phyloP scores from a whole-genome alignment of 2,329 filamentous ascomycete genomes.

The Xylariaceae sp. region DNA sequence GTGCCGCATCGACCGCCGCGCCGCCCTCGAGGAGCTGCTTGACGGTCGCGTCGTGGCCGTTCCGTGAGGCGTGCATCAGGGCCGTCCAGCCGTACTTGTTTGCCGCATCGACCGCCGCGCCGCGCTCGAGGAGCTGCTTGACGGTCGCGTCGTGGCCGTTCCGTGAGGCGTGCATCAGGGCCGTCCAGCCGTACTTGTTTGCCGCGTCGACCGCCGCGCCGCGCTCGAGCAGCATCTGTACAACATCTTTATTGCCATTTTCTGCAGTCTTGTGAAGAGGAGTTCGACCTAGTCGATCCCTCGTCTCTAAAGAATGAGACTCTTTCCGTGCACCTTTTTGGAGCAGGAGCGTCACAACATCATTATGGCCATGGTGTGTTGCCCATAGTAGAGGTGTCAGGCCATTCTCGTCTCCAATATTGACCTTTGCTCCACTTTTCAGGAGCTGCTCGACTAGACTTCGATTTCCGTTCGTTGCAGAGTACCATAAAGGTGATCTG shows the following conservation, averaged over 20 bases:
- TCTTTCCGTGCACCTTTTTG: constrained; percentile 1
- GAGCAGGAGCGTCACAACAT: constrained; percentile 4
- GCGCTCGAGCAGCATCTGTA: neutral
- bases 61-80: too few species aligned
- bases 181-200: neutral
- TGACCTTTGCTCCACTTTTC: constrained; percentile 5
- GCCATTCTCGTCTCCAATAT: constrained; percentile 1
- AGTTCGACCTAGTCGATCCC: neutral
- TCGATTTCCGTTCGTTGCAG: constrained; percentile 1
- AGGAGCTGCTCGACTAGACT: constrained; percentile 2
- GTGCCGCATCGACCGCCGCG: too few species aligned
- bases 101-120: too few species aligned
- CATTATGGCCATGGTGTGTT: neutral
- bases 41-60: too few species aligned
- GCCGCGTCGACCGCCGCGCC: neutral
- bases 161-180: too few species aligned
- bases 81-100: too few species aligned
- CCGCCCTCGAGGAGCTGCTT: too few species aligned
- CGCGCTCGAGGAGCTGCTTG: too few species aligned
- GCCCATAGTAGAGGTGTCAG: constrained; percentile 7
- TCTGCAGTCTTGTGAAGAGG: neutral
- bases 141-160: too few species aligned
- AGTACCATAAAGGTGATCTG: constrained; percentile 4
- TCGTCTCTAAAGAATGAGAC: neutral
- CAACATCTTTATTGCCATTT: neutral